Evolutionary conservation across 345 rosid genomes (phyloP).

Genomic region (Chamaenerion angustifolium): DNA sequence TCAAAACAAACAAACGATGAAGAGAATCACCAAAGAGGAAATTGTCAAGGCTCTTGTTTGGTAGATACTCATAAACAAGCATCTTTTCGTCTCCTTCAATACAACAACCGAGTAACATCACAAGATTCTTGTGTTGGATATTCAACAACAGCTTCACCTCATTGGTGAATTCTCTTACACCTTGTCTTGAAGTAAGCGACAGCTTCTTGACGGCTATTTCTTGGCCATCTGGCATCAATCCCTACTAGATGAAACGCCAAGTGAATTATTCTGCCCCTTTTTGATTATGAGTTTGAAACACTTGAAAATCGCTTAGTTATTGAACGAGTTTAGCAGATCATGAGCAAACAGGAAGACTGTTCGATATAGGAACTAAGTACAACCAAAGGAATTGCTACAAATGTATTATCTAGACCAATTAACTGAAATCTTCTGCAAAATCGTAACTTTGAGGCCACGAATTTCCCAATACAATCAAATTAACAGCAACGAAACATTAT

Average conservation of each 20-base stretch:
- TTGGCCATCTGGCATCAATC: constrained; percentile 41
- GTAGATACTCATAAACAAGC: constrained; percentile 70
- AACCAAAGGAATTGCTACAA: too few relatives aligned
- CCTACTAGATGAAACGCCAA: constrained; percentile 20
- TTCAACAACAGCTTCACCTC: constrained; percentile 57
- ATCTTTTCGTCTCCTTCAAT: constrained; percentile 57
- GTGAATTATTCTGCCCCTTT: too few relatives aligned
- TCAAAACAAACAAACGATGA: background rate
- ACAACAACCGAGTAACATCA: constrained; percentile 61
- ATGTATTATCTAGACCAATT: too few relatives aligned
- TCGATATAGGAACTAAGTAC: too few relatives aligned
- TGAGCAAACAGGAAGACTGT: too few relatives aligned
- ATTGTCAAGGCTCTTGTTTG: constrained; percentile 59
- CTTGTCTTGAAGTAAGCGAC: constrained; percentile 49
- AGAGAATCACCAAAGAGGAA: constrained; percentile 47
- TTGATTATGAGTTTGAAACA: too few relatives aligned
- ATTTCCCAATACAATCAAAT: too few relatives aligned
- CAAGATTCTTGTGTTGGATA: constrained; percentile 70
- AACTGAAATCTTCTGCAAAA: too few relatives aligned
- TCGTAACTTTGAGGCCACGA: too few relatives aligned
- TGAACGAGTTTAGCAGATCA: too few relatives aligned
- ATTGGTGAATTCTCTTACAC: constrained; percentile 49
- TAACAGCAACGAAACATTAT: too few relatives aligned
- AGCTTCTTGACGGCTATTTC: constrained; percentile 70
- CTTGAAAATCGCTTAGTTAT: too few relatives aligned